Evolutionary conservation across 768 basidiomycete genomes (phyloP).

Genomic region (Termitomyces sp.): DNA sequence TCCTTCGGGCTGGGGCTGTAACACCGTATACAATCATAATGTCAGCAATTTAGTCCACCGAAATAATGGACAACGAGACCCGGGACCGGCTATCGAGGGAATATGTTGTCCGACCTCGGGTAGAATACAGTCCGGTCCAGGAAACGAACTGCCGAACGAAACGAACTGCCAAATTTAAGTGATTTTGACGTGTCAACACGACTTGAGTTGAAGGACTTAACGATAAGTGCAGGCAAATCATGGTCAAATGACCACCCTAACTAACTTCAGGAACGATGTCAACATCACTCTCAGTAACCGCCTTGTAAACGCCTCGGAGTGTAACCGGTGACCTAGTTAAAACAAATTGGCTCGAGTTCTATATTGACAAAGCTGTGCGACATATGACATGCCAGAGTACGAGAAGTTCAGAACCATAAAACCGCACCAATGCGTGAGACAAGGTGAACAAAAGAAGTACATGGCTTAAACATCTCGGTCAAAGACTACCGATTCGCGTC

Average conservation of each 20-base stretch:
- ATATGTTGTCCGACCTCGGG: neutral
- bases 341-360: neutral
- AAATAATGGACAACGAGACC: neutral
- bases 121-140: neutral
- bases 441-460: neutral
- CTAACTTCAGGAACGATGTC: neutral
- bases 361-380: slow-evolving; percentile 7
- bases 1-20: slow-evolving; percentile 5
- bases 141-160: neutral
- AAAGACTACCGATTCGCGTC: neutral
- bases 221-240: neutral
- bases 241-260: neutral
- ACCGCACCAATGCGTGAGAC: slow-evolving; percentile 5
- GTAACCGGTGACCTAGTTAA: slow-evolving; percentile 5
- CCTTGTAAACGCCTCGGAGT: neutral
- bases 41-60: slow-evolving; percentile 1
- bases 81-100: neutral
- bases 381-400: slow-evolving; percentile 4
- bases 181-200: neutral
- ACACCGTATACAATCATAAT: slow-evolving; percentile 3
- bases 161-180: slow-evolving; percentile 1
- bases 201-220: neutral
- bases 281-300: neutral
- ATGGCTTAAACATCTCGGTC: neutral
- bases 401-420: slow-evolving; percentile 9